A percentile compares a stretch with the other conserved stretches of the same genome.
phyloP scores from a whole-genome alignment of 768 basidiomycete species.

The Wakefieldia striispora region DNA sequence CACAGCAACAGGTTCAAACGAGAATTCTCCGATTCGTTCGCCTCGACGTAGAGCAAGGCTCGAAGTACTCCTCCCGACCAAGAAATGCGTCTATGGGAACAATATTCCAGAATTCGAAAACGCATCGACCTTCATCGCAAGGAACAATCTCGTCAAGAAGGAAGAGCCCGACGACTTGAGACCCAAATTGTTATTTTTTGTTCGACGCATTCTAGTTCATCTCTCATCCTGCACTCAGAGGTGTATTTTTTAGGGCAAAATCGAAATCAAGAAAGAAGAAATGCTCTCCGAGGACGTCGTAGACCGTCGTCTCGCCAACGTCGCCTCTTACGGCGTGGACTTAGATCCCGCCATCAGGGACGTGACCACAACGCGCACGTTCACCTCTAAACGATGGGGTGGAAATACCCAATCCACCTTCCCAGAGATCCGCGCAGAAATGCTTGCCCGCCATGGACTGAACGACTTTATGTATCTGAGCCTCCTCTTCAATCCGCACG shows the following conservation, averaged over 20 bases:
- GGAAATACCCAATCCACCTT: constrained; percentile 16
- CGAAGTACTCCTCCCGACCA: constrained; percentile 14
- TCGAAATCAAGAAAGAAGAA: constrained; percentile 20
- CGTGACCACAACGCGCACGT: constrained; percentile 13
- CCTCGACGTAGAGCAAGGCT: neutral
- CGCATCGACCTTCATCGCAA: constrained; percentile 6
- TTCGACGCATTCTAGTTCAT: too few relatives aligned
- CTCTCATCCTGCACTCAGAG: too few relatives aligned
- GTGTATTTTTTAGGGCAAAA: constrained; percentile 1
- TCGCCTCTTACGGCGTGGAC: constrained; percentile 5
- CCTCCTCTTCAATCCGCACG: constrained; percentile 18
- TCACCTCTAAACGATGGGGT: constrained; percentile 19
- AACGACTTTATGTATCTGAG: constrained; percentile 20
- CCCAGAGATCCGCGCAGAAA: constrained; percentile 8
- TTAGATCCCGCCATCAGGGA: constrained; percentile 15
- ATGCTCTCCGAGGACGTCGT: constrained; percentile 22
- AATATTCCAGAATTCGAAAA: constrained; percentile 9
- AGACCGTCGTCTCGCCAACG: constrained; percentile 3
- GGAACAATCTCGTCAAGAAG: neutral
- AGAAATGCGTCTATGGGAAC: constrained; percentile 2
- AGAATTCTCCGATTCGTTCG: neutral
- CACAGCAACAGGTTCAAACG: neutral
- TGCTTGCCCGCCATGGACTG: constrained; percentile 15
- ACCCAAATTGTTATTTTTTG: too few relatives aligned
- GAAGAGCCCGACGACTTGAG: too few relatives aligned